Percentiles rank a stretch among this genome's conserved stretches.
Conservation (phyloP, 257 asterid species). For the Perilla frutescens region DNA sequence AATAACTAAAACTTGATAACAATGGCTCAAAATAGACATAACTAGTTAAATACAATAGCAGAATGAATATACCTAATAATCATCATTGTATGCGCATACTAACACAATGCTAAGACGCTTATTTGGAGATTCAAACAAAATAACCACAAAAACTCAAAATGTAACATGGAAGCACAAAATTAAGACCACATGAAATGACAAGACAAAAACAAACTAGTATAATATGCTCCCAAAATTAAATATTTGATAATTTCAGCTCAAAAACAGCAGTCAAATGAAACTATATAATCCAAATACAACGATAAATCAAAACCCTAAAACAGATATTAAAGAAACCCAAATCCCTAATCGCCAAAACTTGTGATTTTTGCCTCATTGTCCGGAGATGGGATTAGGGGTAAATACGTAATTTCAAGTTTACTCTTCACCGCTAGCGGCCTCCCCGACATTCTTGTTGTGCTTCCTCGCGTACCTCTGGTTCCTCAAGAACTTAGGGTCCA, state of each 20-base stretch:
- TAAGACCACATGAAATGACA: neutral
- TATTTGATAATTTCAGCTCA: conserved; percentile 23
- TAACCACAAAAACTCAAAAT: too few species aligned
- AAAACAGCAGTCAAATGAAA: neutral
- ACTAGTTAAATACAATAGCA: too few species aligned
- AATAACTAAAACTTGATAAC: too few species aligned
- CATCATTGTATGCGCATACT: too few species aligned
- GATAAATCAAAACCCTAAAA: conserved; percentile 17
- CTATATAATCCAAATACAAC: conserved; percentile 31
- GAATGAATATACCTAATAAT: too few species aligned
- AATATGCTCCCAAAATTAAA: conserved; percentile 12
- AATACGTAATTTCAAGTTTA: conserved; percentile 41
- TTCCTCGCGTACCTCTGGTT: conserved; percentile 97
- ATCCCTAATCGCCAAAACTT: neutral
- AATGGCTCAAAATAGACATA: too few species aligned
- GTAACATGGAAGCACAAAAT: too few species aligned
- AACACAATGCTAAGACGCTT: too few species aligned
- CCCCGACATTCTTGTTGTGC: conserved; percentile 72
- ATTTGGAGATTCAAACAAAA: too few species aligned
- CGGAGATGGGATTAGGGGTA: conserved; percentile 25
- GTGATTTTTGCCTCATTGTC: neutral
- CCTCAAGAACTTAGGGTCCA: conserved; percentile 96
- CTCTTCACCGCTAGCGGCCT: conserved; percentile 57
- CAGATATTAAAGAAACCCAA: neutral
- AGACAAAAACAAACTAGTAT: neutral